Base-by-base conservation (phyloP, 768 basidiomycete species). In the Boletus insuetus region DNA sequence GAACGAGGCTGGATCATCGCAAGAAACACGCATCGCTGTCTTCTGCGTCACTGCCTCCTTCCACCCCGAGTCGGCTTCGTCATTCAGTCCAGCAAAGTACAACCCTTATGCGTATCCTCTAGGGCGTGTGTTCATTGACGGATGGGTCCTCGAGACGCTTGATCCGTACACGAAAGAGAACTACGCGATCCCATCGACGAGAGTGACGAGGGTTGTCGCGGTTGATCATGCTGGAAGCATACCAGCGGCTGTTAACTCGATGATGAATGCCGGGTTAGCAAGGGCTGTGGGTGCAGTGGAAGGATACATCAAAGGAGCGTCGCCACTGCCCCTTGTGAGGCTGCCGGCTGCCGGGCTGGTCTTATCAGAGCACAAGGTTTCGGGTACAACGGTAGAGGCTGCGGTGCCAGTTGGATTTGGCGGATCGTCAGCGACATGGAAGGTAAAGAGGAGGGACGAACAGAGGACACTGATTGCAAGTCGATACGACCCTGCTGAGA, bases 101-200 rank as follows among this genome's bases (percentile, higher is more conserved):
- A 98, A 98, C 69, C 77, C 91, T 0, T 82, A 83, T 49, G 64
- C 54, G 1, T 78, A 92, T 10, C 91, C 92, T 0, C 76, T 91
- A 16, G 96, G 94, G 3, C 83, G 89, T 14, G 77, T 93, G 34
- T 86, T 90, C 60, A 74, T 99, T 7, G 94, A 98, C 64, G 96
- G 90, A 3, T 99, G 97, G 97, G 85, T 96, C 32, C 73, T 97
- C 63, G 94, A 99, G 75, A 98, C 96, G 4, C 81, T 98, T 45
- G 96, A 98, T 66, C 94, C 95, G 0, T 98, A 98, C 61, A 89
- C 92, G 22, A 87, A 86, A 56, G 94, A 96, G 71, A 93, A 92
- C 59, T 96, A 94, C 66, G 82, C 92, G 13, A 96, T 98, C 43
- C 97, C 95, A 1, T 97, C 94, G 4, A 92, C 94, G 38, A 74